Evolutionary conservation across 129 eudicot species (phyloP).

Genomic region (Kitagawia praeruptora): DNA sequence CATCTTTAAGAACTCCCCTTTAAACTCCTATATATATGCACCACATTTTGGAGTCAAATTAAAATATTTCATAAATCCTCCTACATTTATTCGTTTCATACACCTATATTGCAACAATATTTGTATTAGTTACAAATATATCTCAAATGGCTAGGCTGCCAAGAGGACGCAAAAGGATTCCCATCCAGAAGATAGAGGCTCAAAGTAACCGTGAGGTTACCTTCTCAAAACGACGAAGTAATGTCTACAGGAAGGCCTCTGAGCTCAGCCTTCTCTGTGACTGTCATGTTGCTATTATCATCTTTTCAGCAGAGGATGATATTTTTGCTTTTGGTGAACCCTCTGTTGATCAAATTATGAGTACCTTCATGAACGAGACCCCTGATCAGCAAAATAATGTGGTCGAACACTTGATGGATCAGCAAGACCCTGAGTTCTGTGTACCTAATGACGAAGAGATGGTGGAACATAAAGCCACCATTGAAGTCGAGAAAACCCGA

Average conservation of each 20-base stretch:
- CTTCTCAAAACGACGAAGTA: constrained; percentile 31
- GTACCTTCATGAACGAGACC: constrained; percentile 1
- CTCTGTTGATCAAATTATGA: constrained; percentile 5
- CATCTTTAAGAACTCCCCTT: background rate
- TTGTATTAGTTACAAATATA: too few relatives aligned
- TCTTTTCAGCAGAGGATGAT: constrained; percentile 27
- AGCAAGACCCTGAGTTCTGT: too few relatives aligned
- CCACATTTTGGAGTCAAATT: too few relatives aligned
- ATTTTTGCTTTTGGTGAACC: constrained; percentile 39
- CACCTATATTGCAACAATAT: too few relatives aligned
- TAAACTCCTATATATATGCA: background rate
- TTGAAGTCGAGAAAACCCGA: too few relatives aligned
- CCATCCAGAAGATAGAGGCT: constrained; percentile 17
- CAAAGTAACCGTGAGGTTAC: constrained; percentile 27
- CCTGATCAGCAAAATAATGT: background rate
- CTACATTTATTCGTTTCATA: too few relatives aligned
- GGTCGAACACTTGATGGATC: too few relatives aligned
- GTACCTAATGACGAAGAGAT: too few relatives aligned
- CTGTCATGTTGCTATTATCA: constrained; percentile 16
- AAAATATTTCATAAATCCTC: too few relatives aligned
- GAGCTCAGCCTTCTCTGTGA: constrained; percentile 29
- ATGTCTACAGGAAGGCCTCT: constrained; percentile 33
- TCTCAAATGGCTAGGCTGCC: background rate
- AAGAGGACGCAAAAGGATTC: constrained; percentile 27
- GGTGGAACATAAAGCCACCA: too few relatives aligned